Conservation (phyloP, 441 rosid genomes). For the Dalechampia spathulata region DNA sequence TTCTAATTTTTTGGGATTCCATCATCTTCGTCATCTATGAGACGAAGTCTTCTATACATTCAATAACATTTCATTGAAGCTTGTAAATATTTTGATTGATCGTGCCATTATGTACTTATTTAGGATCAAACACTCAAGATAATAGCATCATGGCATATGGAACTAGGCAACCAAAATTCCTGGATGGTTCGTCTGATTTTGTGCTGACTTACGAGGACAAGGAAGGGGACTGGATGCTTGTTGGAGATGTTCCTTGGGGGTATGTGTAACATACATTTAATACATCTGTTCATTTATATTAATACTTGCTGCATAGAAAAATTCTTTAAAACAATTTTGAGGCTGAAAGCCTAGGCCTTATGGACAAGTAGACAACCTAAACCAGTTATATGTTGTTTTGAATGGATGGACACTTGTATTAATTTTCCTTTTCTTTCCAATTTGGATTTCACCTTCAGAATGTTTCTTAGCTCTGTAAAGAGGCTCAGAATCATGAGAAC, state of each 20-base stretch:
- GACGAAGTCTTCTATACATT: too few relatives aligned
- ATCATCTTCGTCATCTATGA: too few relatives aligned
- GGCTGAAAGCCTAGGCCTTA: background rate
- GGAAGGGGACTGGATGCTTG: constrained; percentile 98
- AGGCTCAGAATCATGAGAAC: constrained; percentile 86
- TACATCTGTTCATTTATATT: background rate
- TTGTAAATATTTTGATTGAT: background rate
- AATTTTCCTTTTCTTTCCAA: background rate
- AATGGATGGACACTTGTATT: background rate
- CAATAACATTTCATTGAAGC: background rate
- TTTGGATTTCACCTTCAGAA: constrained; percentile 37
- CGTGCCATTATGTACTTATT: constrained; percentile 15
- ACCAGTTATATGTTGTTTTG: background rate
- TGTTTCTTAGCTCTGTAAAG: constrained; percentile 70
- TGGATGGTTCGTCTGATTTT: constrained; percentile 69
- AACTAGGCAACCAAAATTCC: constrained; percentile 37
- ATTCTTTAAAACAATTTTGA: background rate
- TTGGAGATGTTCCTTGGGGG: constrained; percentile 98
- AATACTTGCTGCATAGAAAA: background rate
- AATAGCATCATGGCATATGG: constrained; percentile 15
- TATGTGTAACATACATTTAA: constrained; percentile 20
- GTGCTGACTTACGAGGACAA: constrained; percentile 84
- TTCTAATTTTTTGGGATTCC: too few relatives aligned
- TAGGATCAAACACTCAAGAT: constrained; percentile 37
- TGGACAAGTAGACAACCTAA: background rate